Evolutionary conservation across 2,329 filamentous ascomycete genomes (phyloP).

Genomic region (Coniella vitis): DNA sequence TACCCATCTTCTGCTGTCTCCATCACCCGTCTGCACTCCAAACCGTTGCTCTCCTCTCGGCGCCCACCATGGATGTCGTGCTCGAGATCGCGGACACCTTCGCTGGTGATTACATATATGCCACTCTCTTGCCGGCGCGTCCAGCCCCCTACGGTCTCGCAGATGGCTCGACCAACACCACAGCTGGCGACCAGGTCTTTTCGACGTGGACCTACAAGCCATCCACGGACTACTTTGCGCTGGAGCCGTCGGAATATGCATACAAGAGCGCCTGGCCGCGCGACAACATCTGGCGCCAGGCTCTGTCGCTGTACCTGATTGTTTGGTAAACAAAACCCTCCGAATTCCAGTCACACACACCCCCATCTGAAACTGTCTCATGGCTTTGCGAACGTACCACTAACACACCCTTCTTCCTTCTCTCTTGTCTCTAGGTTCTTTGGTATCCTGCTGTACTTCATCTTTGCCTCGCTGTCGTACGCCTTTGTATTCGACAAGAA

Average conservation of each 20-base stretch:
- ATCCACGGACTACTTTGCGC: slow-evolving; percentile 59
- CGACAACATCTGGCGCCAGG: slow-evolving; percentile 71
- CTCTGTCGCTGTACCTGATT: slow-evolving; percentile 70
- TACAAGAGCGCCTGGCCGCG: slow-evolving; percentile 72
- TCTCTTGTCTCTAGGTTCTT: slow-evolving; percentile 67
- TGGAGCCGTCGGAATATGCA: slow-evolving; percentile 68
- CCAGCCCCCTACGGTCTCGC: slow-evolving; percentile 47
- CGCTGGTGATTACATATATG: slow-evolving; percentile 73
- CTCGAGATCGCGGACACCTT: slow-evolving; percentile 81
- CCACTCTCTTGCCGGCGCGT: slow-evolving; percentile 57
- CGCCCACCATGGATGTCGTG: slow-evolving; percentile 74
- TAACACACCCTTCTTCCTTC: not conserved
- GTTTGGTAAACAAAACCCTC: slow-evolving; percentile 60
- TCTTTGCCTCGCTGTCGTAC: slow-evolving; percentile 78
- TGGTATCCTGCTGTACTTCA: slow-evolving; percentile 75
- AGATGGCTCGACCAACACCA: slow-evolving; percentile 45
- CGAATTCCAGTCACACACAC: too few species aligned
- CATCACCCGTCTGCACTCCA: not conserved
- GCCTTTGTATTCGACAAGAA: slow-evolving; percentile 86
- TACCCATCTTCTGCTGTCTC: not conserved
- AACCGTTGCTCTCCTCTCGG: not conserved
- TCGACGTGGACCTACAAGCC: slow-evolving; percentile 65
- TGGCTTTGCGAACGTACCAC: not conserved
- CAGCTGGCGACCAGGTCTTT: slow-evolving; percentile 41
- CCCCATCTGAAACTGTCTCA: not conserved